Evolutionary conservation across 331 rosid species (phyloP).

Genomic region (Saraca asoca): DNA sequence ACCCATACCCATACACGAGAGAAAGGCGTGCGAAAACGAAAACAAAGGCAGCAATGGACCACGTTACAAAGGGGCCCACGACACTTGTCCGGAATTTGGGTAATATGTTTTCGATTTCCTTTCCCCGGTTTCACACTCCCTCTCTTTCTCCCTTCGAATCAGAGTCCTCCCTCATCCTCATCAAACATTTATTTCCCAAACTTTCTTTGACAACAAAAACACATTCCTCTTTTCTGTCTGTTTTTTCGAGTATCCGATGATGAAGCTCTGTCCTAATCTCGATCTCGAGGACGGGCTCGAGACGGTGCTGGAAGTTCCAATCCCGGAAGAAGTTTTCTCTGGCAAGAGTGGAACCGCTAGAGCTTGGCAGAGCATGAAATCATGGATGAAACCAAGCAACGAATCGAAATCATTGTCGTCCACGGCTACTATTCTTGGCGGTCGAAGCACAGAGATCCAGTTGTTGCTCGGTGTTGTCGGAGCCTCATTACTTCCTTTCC

Average conservation of each 20-base stretch:
- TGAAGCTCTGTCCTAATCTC: slow-evolving; percentile 85
- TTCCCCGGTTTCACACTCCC: slow-evolving; percentile 35
- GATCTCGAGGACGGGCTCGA: slow-evolving; percentile 87
- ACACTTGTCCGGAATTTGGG: slow-evolving; percentile 40
- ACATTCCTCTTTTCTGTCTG: background rate
- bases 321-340: slow-evolving; percentile 70
- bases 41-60: slow-evolving; percentile 54
- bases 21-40: slow-evolving; percentile 81
- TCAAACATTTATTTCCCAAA: background rate
- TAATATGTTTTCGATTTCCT: slow-evolving; percentile 18
- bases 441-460: slow-evolving; percentile 71
- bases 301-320: slow-evolving; percentile 89
- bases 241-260: slow-evolving; percentile 48
- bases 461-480: slow-evolving; percentile 68
- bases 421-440: slow-evolving; percentile 53
- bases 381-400: slow-evolving; percentile 66
- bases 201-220: background rate
- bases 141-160: slow-evolving; percentile 42
- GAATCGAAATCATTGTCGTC: slow-evolving; percentile 45
- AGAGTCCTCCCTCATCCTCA: slow-evolving; percentile 15
- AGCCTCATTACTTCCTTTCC: slow-evolving; percentile 62
- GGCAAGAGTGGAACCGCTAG: slow-evolving; percentile 46
- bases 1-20: background rate
- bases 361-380: slow-evolving; percentile 81
- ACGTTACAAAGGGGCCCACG: slow-evolving; percentile 50